A percentile compares a stretch with the other conserved stretches of the same genome.
Evolutionary conservation across 306 rosid genomes (phyloP).

Genomic region (Purshia tridentata): DNA sequence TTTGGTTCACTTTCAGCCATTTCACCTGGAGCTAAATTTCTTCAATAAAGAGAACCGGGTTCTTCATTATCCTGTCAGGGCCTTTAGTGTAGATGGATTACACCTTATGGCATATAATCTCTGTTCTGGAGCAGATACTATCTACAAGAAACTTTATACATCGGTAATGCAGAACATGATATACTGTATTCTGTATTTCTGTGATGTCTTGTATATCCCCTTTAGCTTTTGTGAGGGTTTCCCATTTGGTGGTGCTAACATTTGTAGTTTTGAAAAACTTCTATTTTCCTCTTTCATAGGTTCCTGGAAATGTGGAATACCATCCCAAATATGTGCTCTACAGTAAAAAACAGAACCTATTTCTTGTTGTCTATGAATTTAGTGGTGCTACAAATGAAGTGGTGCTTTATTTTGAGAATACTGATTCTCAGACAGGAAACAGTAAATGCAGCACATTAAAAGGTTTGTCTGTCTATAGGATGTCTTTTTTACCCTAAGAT

Average conservation of each 20-base stretch:
- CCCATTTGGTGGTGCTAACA: neutral
- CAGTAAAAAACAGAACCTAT: constrained; percentile 74
- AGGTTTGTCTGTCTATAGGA: constrained; percentile 48
- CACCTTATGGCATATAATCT: constrained; percentile 81
- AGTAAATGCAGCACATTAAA: constrained; percentile 76
- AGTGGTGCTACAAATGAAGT: constrained; percentile 76
- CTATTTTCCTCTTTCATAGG: constrained; percentile 43
- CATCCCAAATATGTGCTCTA: constrained; percentile 67
- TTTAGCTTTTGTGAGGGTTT: neutral
- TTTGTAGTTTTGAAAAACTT: constrained; percentile 27
- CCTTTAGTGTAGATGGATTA: constrained; percentile 80
- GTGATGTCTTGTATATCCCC: constrained; percentile 5
- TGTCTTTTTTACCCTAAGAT: constrained; percentile 13
- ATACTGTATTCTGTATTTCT: constrained; percentile 21
- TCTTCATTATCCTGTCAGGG: constrained; percentile 95
- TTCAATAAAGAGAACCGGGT: constrained; percentile 91
- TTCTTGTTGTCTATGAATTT: constrained; percentile 84
- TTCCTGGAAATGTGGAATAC: constrained; percentile 86
- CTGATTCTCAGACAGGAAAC: constrained; percentile 49
- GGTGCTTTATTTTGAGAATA: constrained; percentile 80
- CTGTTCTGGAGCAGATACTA: constrained; percentile 67
- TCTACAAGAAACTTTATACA: constrained; percentile 82
- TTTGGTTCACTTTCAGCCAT: constrained; percentile 63
- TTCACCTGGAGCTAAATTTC: constrained; percentile 94
- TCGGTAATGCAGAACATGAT: constrained; percentile 58